Evolutionary conservation across 129 eudicot species (phyloP), one percentile per base, ranked within the genome.

Genomic region (Ambrosia artemisiifolia): DNA sequence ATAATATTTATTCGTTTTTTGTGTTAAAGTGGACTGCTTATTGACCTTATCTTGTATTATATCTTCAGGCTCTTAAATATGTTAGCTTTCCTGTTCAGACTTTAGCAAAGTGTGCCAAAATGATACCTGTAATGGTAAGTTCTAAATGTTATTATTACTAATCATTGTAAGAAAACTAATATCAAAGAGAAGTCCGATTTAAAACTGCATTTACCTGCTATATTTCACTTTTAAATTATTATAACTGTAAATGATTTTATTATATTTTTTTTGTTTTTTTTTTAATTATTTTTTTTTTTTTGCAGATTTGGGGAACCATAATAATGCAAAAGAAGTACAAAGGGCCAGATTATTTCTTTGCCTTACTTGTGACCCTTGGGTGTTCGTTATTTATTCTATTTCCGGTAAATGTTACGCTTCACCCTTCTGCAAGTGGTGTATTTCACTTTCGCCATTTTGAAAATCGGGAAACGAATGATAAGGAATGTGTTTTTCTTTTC

Each of bases 51-150:
- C 51, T n/a, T 32, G 9, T 75, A 24, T 57, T 75, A 11, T 38
- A 48, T 67, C 57, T 65, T 56, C 91, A 95, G 99, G 99, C 99
- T 78, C 97, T 95, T 66, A 95, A 95, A 85, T 95, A 95, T 82
- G 99, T 95, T 79, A 95, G 99, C 78, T 95, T 95, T 81, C 99
- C 99, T 42, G 96, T 95, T 72, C 99, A 95, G 86, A 95, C 99
- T 8, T 78, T 95, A 51, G 99, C 99, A 5, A 95, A 95, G 76
- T 95, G 99, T 83, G 99, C 97, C 75, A 95, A 95, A 80, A 95
- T 95, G 99, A 95, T 95, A 65, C 99, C 99, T 42, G 99, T 95
- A 43, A 95, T 95, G 99, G 99, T 95, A 83, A 80, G 97, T 82
- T 64, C 35, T 11, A 40, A 63, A 19, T 1, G 17, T 74, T 13